A percentile compares a stretch with the other conserved stretches of the same genome.
phyloP scores from a whole-genome alignment of 2,329 filamentous ascomycete species.

The Bipolaris cookei region DNA sequence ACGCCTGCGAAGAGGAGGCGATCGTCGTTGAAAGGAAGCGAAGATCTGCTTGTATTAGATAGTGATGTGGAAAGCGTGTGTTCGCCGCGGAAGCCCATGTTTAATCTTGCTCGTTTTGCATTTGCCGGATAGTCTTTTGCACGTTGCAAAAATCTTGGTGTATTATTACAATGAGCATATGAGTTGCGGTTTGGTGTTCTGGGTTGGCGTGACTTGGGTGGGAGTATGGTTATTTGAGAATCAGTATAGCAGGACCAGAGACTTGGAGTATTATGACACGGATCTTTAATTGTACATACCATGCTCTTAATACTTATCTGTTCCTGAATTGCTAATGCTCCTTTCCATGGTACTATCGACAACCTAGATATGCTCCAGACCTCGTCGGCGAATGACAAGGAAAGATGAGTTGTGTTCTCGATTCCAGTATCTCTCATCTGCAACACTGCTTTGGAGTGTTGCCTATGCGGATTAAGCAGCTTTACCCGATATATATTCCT shows the following conservation, averaged over 20 bases:
- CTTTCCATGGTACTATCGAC: background rate
- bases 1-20: conserved; percentile 28
- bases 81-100: conserved; percentile 42
- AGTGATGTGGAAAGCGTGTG: conserved; percentile 51
- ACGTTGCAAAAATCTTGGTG: conserved; percentile 4
- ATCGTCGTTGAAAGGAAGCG: conserved; percentile 51
- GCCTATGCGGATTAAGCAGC: conserved; percentile 7
- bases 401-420: background rate
- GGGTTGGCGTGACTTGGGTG: conserved; percentile 2
- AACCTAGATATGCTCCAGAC: background rate
- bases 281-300: conserved; percentile 17
- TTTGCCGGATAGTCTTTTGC: conserved; percentile 33
- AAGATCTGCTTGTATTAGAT: conserved; percentile 55
- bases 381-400: background rate
- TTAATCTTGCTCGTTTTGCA: conserved; percentile 51
- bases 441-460: background rate
- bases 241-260: background rate
- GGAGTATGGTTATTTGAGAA: background rate
- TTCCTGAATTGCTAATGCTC: background rate
- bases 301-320: conserved; percentile 24
- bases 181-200: conserved; percentile 13
- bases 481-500: background rate
- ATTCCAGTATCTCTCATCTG: background rate
- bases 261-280: conserved; percentile 7
- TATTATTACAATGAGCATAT: conserved; percentile 14